A percentile compares a stretch with the other conserved stretches of the same genome.
These are phyloP conservation scores for Backusella circina DNA, from an alignment of 192 early-diverging fungal species.

Conservation along the genomic window DNA sequence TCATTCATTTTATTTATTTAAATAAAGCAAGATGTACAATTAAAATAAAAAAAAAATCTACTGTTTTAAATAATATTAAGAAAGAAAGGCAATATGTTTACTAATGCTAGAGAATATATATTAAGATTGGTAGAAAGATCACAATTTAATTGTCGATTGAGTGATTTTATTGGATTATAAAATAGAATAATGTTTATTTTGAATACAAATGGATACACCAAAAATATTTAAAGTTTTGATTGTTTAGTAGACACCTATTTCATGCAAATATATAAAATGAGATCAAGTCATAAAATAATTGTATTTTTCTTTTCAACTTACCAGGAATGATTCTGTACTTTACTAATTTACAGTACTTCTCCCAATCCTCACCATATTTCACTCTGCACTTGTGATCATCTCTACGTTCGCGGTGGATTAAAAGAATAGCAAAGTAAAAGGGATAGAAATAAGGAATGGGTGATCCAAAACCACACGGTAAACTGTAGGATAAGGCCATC, in stretches of 20 bases:
- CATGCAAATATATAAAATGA: not conserved
- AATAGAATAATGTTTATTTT: too few relatives aligned
- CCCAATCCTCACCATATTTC: slow-evolving; percentile 96
- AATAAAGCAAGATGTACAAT: too few relatives aligned
- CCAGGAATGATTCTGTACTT: slow-evolving; percentile 85
- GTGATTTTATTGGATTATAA: too few relatives aligned
- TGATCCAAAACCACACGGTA: slow-evolving; percentile 78
- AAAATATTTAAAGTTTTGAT: not conserved
- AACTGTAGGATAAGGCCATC: slow-evolving; percentile 85
- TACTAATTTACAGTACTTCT: slow-evolving; percentile 75
- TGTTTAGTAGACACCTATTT: not conserved
- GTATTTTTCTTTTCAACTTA: not conserved
- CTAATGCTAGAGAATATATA: too few relatives aligned
- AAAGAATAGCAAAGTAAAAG: slow-evolving; percentile 86
- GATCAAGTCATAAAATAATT: not conserved
- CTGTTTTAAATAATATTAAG: too few relatives aligned
- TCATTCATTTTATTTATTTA: too few relatives aligned
- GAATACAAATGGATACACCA: too few relatives aligned
- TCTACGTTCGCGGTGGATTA: slow-evolving; percentile 85
- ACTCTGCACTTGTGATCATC: slow-evolving; percentile 87
- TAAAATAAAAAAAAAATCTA: too few relatives aligned
- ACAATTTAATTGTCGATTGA: too few relatives aligned
- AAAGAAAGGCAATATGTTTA: too few relatives aligned
- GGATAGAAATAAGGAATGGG: slow-evolving; percentile 93
- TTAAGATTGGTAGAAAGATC: too few relatives aligned